These are phyloP conservation scores for Erythrobasidium hasegawianum DNA, from an alignment of 1,284 basidiomycete species.

Conservation along the genomic window DNA sequence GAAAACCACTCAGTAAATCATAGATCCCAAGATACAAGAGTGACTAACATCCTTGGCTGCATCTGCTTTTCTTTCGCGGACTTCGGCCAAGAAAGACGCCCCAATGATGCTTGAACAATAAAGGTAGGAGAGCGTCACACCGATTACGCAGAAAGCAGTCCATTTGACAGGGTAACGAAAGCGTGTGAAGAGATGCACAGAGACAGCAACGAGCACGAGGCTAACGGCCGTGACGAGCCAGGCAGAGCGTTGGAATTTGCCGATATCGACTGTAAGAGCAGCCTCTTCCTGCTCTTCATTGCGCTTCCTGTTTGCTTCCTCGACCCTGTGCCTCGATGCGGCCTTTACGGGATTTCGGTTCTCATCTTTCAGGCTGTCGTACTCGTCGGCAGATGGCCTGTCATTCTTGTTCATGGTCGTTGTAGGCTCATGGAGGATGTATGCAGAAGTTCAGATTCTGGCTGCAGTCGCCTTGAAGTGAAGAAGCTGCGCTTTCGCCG, in stretches of 20 bases:
- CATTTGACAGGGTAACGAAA: neutral
- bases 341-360: no score
- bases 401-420: no score
- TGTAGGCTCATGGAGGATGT: no score
- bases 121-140: neutral
- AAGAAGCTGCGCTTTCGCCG: no score
- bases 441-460: no score
- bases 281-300: neutral
- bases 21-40: no score
- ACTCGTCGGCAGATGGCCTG: no score
- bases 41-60: neutral
- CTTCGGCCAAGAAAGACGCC: neutral
- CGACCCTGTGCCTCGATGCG: neutral
- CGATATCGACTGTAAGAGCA: neutral
- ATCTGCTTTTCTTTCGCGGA: slow-evolving; percentile 6
- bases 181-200: neutral
- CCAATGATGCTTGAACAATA: neutral
- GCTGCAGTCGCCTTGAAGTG: no score
- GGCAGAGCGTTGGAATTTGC: neutral
- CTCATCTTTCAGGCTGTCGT: no score
- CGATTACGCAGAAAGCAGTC: neutral
- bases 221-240: neutral
- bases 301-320: slow-evolving; percentile 1
- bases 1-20: no score
- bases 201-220: neutral